These are phyloP conservation scores for Hygrocybe coccinea DNA, from an alignment of 768 basidiomycete genomes.

Conservation along the genomic window DNA sequence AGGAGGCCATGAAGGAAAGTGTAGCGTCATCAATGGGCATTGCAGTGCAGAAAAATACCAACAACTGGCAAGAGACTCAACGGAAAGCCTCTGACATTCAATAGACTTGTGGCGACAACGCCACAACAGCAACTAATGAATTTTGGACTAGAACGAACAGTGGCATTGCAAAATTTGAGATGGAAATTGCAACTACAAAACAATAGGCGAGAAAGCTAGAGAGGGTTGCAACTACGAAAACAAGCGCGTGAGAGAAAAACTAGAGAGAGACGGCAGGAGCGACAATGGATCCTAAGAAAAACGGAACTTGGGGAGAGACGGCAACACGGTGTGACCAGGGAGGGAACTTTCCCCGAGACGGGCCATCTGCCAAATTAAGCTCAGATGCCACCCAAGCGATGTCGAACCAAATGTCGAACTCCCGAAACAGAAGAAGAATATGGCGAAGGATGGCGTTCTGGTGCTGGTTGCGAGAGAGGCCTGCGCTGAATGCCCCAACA, in stretches of 20 bases:
- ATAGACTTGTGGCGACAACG: too few relatives aligned
- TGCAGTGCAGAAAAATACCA: too few relatives aligned
- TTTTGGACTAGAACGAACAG: background rate
- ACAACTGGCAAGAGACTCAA: too few relatives aligned
- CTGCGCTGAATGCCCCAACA: conserved; percentile 24
- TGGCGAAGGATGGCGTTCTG: conserved; percentile 27
- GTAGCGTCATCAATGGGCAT: too few relatives aligned
- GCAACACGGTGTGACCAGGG: conserved; percentile 2
- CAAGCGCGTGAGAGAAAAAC: background rate
- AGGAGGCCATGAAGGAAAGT: too few relatives aligned
- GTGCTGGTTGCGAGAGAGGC: conserved; percentile 23
- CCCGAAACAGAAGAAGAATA: conserved; percentile 21
- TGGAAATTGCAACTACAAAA: background rate
- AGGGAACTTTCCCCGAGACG: conserved; percentile 6
- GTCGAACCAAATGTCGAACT: conserved; percentile 24
- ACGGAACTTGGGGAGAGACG: background rate
- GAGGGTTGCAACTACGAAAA: too few relatives aligned
- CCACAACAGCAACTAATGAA: too few relatives aligned
- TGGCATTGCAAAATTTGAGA: background rate
- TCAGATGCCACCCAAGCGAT: conserved; percentile 22
- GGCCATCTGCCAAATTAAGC: conserved; percentile 17
- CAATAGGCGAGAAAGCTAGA: too few relatives aligned
- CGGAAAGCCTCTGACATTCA: too few relatives aligned
- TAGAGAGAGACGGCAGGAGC: background rate
- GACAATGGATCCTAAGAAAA: background rate